phyloP scores from a whole-genome alignment of 2,329 filamentous ascomycete genomes.

The Penicillium sp. region DNA sequence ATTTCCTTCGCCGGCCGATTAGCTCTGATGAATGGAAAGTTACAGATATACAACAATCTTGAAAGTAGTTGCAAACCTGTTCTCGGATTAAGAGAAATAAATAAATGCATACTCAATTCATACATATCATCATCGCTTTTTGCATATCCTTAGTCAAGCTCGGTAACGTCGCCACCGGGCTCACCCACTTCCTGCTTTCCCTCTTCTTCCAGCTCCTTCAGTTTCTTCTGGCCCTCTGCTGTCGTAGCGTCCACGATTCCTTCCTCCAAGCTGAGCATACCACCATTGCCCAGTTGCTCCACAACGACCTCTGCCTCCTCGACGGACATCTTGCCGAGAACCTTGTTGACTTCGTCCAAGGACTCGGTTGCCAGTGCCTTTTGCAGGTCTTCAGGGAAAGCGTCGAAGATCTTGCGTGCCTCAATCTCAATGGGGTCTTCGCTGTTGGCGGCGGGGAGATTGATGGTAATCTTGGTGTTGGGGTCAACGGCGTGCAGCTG shows the following conservation, averaged over 20 bases:
- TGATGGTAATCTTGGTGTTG: conserved; percentile 85
- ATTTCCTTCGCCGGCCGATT: neutral
- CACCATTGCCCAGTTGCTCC: conserved; percentile 74
- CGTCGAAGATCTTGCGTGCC: conserved; percentile 74
- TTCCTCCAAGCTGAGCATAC: conserved; percentile 86
- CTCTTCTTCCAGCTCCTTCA: conserved; percentile 70
- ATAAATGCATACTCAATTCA: conserved; percentile 7
- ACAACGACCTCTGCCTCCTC: conserved; percentile 84
- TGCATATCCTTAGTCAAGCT: conserved; percentile 29
- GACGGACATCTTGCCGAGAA: conserved; percentile 82
- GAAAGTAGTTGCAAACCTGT: neutral
- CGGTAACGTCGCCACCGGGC: conserved; percentile 49
- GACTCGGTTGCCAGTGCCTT: conserved; percentile 83
- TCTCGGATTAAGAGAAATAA: neutral
- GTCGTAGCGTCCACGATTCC: conserved; percentile 95
- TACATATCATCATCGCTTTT: conserved; percentile 1
- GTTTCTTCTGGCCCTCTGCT: conserved; percentile 72
- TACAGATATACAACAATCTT: neutral
- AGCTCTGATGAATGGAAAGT: neutral
- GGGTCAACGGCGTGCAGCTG: conserved; percentile 96
- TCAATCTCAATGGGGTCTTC: conserved; percentile 60
- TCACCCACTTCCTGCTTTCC: conserved; percentile 47
- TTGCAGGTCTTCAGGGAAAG: conserved; percentile 76
- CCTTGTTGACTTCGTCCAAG: conserved; percentile 82
- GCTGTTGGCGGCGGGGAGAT: conserved; percentile 67